Percentiles rank a stretch among this genome's conserved stretches.
These are phyloP conservation scores for Colletotrichum camelliae DNA, from an alignment of 2,329 filamentous ascomycete genomes.

Conservation along the genomic window DNA sequence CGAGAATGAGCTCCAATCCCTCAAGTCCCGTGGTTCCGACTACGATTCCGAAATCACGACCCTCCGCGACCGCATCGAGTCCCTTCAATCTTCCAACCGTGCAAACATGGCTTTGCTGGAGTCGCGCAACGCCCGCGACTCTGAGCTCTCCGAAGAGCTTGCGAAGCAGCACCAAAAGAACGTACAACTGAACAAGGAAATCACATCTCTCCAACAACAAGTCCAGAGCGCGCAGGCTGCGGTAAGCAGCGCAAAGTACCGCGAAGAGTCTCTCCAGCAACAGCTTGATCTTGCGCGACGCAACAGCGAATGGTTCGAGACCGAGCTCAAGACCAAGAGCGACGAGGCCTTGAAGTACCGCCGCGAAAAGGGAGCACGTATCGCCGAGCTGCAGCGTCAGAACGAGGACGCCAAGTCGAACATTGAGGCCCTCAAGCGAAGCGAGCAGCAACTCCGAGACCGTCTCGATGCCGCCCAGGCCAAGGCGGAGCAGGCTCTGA, in stretches of 20 bases:
- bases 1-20: slow-evolving; percentile 80
- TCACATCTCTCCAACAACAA: slow-evolving; percentile 81
- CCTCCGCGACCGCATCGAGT: slow-evolving; percentile 81
- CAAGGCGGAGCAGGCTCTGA: slow-evolving; percentile 84
- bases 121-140: slow-evolving; percentile 85
- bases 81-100: slow-evolving; percentile 89
- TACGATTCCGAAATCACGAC: slow-evolving; percentile 78
- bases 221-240: slow-evolving; percentile 83
- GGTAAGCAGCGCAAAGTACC: slow-evolving; percentile 83
- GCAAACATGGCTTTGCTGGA: slow-evolving; percentile 90
- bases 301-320: slow-evolving; percentile 93
- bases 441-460: slow-evolving; percentile 79
- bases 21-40: slow-evolving; percentile 77
- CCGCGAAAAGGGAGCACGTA: slow-evolving; percentile 91
- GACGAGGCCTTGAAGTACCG: slow-evolving; percentile 87
- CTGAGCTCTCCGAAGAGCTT: slow-evolving; percentile 84
- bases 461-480: slow-evolving; percentile 83
- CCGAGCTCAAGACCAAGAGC: slow-evolving; percentile 88
- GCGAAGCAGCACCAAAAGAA: slow-evolving; percentile 89
- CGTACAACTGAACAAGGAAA: slow-evolving; percentile 81
- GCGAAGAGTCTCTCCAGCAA: slow-evolving; percentile 87
- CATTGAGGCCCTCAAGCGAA: slow-evolving; percentile 78
- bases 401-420: slow-evolving; percentile 84
- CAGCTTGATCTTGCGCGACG: slow-evolving; percentile 88
- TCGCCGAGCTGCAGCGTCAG: slow-evolving; percentile 85